Evolutionary conservation across 352 stramenopile species (phyloP).

Genomic region (Phytophthora cryptogea): DNA sequence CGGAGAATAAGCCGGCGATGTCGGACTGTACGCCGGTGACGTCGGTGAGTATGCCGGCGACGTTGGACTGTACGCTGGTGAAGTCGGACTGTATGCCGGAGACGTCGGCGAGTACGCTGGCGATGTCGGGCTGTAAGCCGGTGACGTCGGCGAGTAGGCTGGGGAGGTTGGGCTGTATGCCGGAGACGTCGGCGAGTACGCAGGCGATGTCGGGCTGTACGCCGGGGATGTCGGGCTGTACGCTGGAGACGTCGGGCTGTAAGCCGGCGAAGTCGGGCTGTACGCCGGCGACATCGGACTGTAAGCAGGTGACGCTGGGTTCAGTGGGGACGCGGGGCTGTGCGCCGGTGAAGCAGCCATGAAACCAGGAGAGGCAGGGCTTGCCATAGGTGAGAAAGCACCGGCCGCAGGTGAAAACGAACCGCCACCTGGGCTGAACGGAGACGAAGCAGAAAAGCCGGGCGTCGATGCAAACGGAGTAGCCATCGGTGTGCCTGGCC

Average conservation of each 20-base stretch:
- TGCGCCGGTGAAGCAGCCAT: constrained; percentile 76
- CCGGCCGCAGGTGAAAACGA: constrained; percentile 90
- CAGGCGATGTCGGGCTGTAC: constrained; percentile 70
- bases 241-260: constrained; percentile 79
- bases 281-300: constrained; percentile 90
- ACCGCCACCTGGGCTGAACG: constrained; percentile 80
- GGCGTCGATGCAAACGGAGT: constrained; percentile 86
- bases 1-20: constrained; percentile 57
- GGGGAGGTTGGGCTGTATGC: constrained; percentile 76
- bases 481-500: constrained; percentile 79
- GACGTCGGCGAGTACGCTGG: constrained; percentile 88
- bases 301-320: constrained; percentile 88
- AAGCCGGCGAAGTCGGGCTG: constrained; percentile 69
- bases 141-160: constrained; percentile 75
- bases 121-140: constrained; percentile 77
- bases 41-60: constrained; percentile 84
- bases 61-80: constrained; percentile 68
- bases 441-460: constrained; percentile 89
- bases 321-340: constrained; percentile 74
- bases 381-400: constrained; percentile 88
- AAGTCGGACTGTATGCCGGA: constrained; percentile 79
- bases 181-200: constrained; percentile 79
- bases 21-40: constrained; percentile 66
- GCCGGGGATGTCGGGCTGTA: constrained; percentile 83
- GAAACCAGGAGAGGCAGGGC: constrained; percentile 73